Percentiles rank a stretch among this genome's conserved stretches.
Evolutionary conservation across 495 filamentous ascomycete species (phyloP).

Genomic region (Endocarpon pusillum): DNA sequence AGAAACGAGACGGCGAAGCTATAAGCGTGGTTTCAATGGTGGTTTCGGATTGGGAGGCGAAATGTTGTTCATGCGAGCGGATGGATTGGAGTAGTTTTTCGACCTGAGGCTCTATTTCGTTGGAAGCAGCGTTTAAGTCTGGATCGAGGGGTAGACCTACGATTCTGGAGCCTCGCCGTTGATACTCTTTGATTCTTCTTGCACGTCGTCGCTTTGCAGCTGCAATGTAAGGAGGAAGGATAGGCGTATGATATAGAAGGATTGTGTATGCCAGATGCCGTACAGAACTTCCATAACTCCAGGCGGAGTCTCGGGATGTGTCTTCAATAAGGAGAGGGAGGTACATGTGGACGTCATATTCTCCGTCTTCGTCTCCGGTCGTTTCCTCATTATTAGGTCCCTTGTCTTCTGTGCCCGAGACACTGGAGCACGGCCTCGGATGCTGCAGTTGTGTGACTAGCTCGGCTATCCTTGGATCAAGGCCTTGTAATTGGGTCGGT

Average conservation of each 20-base stretch:
- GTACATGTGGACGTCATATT: conserved; percentile 33
- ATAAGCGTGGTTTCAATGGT: neutral
- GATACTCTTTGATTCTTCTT: conserved; percentile 26
- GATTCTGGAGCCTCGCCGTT: conserved; percentile 27
- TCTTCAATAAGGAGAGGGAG: conserved; percentile 42
- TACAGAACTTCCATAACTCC: conserved; percentile 36
- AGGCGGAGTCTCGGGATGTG: conserved; percentile 40
- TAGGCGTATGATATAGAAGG: no score
- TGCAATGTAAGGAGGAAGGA: no score
- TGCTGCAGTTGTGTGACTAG: conserved; percentile 20
- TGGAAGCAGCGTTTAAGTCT: neutral
- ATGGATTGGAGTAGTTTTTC: no score
- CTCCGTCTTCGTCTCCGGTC: no score
- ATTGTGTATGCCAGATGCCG: conserved; percentile 42
- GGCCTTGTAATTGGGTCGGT: conserved; percentile 3
- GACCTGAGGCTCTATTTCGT: neutral
- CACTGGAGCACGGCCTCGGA: no score
- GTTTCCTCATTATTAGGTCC: no score
- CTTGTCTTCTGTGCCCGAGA: no score
- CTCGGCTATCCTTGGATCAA: conserved; percentile 36
- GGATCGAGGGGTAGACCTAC: conserved; percentile 8
- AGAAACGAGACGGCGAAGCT: neutral
- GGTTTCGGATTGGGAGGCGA: no score
- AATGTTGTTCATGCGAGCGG: no score
- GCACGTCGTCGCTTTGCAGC: conserved; percentile 9